Base-by-base conservation (phyloP, 2,329 filamentous ascomycete species). In the Bipolaris sorokiniana region DNA sequence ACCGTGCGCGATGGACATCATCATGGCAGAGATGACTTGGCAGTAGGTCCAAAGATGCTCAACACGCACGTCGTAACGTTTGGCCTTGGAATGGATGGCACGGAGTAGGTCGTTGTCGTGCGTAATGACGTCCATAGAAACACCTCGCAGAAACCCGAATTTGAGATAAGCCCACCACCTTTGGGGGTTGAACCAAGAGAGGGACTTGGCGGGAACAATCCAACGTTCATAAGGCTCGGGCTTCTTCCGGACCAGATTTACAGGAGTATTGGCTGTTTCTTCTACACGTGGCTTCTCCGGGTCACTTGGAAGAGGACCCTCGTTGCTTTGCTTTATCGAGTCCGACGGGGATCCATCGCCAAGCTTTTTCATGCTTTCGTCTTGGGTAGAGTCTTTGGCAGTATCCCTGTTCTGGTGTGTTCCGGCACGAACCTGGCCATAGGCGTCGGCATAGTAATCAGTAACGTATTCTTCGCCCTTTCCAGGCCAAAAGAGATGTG, bases 1-100 rank as follows among this genome's bases (percentile, higher is more conserved):
- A 22, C 87, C 87, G 76, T 90, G 88, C 1, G 88, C 87, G 66
- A 91, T 90, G 1, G 87, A 90, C 31, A 88, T 88, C 56, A 88
- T 90, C 78, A 87, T 88, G 56, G 88, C 88, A 31, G 88, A 72
- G 36, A 78, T 57, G 26, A 75, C 69, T 52, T 75, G 73, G 48
- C 70, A 70, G 54, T 74, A 82, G 1, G 80, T 80, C 75, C 77
- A 82, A 48, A 80, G 70, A 67, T 83, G 79, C 64, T 82, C 81
- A 13, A 81, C 78, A 4, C 76, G 73, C 56, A 78, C 78, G 62
- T 82, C 80, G 59, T 81, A 82, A 5, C 70, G 69, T 34, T 75
- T 72, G 7, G 80, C 80, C n/a, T 73, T 72, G 33, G 77, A 68
- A 63, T 80, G 78, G 47, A 75, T 77, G 49, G 66, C 73, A 48